Evolutionary conservation across 1,139 yeast genomes (phyloP).

Genomic region (Meyerozyma elateridarum): DNA sequence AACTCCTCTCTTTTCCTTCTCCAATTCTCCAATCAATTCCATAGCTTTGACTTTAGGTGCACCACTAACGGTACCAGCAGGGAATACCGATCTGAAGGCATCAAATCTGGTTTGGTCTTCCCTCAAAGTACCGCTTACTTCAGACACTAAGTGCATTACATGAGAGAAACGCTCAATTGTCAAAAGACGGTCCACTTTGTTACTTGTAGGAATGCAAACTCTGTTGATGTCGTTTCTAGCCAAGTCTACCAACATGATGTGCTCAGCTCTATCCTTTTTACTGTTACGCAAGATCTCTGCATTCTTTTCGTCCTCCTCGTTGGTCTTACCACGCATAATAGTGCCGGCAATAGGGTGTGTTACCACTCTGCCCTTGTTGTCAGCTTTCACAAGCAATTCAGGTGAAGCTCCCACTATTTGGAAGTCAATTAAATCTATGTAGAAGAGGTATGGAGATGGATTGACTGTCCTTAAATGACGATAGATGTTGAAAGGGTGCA

Average conservation of each 20-base stretch:
- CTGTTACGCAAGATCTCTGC: conserved; percentile 75
- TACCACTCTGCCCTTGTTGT: conserved; percentile 62
- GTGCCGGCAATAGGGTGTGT: conserved; percentile 99
- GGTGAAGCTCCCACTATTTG: conserved; percentile 98
- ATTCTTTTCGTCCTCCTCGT: conserved; percentile 83
- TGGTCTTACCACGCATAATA: conserved; percentile 80
- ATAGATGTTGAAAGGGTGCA: conserved; percentile 95
- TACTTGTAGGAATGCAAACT: conserved; percentile 82
- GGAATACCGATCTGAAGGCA: conserved; percentile 95
- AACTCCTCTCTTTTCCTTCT: conserved; percentile 88
- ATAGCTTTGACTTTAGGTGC: conserved; percentile 97
- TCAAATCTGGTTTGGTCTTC: conserved; percentile 84
- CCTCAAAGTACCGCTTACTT: conserved; percentile 88
- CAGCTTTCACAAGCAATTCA: conserved; percentile 82
- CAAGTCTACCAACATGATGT: conserved; percentile 94
- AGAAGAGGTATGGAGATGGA: conserved; percentile 95
- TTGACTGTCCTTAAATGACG: conserved; percentile 92
- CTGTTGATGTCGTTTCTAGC: conserved; percentile 95
- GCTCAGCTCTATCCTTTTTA: conserved; percentile 92
- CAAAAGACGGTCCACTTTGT: conserved; percentile 80
- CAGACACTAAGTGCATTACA: conserved; percentile 93
- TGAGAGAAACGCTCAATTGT: conserved; percentile 95
- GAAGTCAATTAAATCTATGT: conserved; percentile 85
- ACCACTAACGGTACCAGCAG: conserved; percentile 98
- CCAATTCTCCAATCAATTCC: conserved; percentile 89